Base-by-base conservation (phyloP, 805 yeast species). In the Saccharomycopsis schoenii region DNA sequence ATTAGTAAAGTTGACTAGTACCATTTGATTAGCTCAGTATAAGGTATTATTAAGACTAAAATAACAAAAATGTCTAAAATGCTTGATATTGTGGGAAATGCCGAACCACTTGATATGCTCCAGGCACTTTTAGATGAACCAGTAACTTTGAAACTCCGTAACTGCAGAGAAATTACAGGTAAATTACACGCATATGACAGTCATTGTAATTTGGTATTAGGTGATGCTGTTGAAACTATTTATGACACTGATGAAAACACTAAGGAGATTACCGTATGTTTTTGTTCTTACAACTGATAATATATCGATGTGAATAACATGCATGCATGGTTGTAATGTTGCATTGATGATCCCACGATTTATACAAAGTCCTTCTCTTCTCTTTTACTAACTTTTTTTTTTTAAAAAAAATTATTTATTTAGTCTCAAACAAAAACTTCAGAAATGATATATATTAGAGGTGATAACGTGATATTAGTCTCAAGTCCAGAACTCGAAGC, bases 381-480 rank as follows among this genome's bases (percentile, higher is more conserved):
- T 19, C 19, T 21, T 47, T 47, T 47, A 47, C 52, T 47, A 21
- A 47, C 52, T 47, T 4, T 47, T 10, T 9, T 24, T 6, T 47
- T 47, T 5, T 47, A 29, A 4, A 29, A 29, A 29, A 29, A 29
- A 4, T 3, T 4, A 29, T 4, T 29, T 54, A 65, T 76, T 60
- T 70, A 75, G 70, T 72, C 81, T 10, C 72, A 68, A 19, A 77
- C 78, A 24, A 87, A 84, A 69, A 79, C 80, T 64, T 81, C 90
- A 17, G 97, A 89, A 60, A 89, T 94, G 91, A 84, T 94, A 52
- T 93, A 93, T 74, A 92, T 94, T 15, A 85, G 99, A 76, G 99
- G 99, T n/a, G 99, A 94, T 74, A 85, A 96, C 2, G 98, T 94
- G 54, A 89, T 96, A 58, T 79, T 92, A 67, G 85, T 94, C 59